Evolutionary conservation across 2,329 filamentous ascomycete genomes (phyloP).

Genomic region (Pseudocercospora macadamiae): DNA sequence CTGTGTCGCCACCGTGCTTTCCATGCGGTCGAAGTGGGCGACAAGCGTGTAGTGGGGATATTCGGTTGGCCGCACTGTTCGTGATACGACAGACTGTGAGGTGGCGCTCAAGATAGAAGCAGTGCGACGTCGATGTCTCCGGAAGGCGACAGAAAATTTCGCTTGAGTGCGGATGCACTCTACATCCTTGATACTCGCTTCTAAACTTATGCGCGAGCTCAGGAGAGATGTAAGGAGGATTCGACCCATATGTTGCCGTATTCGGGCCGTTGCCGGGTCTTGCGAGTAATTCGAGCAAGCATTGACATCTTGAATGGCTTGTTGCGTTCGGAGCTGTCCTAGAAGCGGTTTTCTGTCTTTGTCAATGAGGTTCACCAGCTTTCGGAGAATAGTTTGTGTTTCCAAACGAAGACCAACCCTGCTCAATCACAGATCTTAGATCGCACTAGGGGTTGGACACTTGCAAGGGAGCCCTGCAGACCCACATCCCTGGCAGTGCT

Average conservation of each 20-base stretch:
- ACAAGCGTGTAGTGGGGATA: neutral
- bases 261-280: slow-evolving; percentile 2
- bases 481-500: neutral
- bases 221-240: slow-evolving; percentile 4
- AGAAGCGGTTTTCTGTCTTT: neutral
- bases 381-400: neutral
- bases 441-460: neutral
- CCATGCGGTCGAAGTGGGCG: slow-evolving; percentile 1
- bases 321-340: neutral
- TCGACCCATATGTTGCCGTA: neutral
- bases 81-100: slow-evolving; percentile 16
- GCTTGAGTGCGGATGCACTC: slow-evolving; percentile 8
- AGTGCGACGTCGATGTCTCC: slow-evolving; percentile 11
- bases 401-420: neutral
- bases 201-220: slow-evolving; percentile 6
- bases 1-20: slow-evolving; percentile 2
- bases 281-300: neutral
- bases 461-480: slow-evolving; percentile 1
- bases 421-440: slow-evolving; percentile 6
- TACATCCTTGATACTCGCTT: slow-evolving; percentile 5
- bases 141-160: slow-evolving; percentile 11
- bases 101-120: slow-evolving; percentile 19
- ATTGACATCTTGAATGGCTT: neutral
- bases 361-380: neutral
- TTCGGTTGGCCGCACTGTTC: slow-evolving; percentile 3